Percentiles rank a stretch among this genome's conserved stretches.
Evolutionary conservation across 2,329 filamentous ascomycete species (phyloP).

Genomic region (Diplodia corticola): DNA sequence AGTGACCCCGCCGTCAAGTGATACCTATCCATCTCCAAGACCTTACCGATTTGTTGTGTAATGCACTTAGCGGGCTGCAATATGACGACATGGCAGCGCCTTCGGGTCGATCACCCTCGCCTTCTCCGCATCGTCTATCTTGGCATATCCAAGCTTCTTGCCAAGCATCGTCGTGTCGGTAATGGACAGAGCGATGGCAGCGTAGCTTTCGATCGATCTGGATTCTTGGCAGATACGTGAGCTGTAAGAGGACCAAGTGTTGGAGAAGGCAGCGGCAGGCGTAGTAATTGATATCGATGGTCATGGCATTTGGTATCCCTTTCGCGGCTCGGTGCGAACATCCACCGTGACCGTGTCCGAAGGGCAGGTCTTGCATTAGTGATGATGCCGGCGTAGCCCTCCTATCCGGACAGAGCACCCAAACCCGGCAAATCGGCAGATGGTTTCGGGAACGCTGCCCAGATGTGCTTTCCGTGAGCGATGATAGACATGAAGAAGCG

Average conservation of each 20-base stretch:
- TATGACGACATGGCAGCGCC: conserved; percentile 18
- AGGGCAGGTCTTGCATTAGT: background rate
- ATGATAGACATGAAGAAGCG: too few species aligned
- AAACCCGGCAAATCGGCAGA: conserved; percentile 9
- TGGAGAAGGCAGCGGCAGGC: too few species aligned
- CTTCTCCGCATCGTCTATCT: conserved; percentile 8
- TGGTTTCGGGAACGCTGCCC: background rate
- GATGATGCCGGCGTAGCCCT: background rate
- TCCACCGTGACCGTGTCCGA: background rate
- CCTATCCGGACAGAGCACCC: background rate
- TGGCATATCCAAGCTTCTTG: background rate
- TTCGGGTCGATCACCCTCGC: conserved; percentile 20
- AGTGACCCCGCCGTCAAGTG: background rate
- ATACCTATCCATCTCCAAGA: background rate
- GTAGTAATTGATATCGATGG: background rate
- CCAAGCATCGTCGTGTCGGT: background rate
- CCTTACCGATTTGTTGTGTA: conserved; percentile 11
- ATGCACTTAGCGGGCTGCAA: conserved; percentile 1
- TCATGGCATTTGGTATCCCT: background rate
- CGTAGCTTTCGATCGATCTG: background rate
- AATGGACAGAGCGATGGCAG: background rate
- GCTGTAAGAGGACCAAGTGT: background rate
- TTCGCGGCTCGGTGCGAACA: background rate
- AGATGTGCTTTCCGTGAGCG: too few species aligned
- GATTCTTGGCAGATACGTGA: background rate